phyloP scores from a whole-genome alignment of 1,139 yeast species.

The Pichia sp. region DNA sequence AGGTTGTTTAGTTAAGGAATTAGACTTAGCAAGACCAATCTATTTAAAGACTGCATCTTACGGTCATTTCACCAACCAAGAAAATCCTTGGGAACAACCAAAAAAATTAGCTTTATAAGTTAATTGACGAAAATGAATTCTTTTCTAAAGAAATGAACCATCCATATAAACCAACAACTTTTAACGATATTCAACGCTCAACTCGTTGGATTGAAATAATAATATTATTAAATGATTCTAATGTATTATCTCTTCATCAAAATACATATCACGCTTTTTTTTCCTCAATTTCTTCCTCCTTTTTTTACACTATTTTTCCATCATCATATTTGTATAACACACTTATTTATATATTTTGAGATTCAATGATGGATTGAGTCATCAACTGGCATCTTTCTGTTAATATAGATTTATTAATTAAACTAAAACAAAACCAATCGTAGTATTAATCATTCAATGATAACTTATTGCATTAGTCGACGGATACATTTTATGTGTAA shows the following conservation, averaged over 20 bases:
- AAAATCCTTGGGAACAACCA: conserved; percentile 97
- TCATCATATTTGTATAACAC: conserved; percentile 10
- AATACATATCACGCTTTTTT: conserved; percentile 1
- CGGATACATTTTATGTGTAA: no score
- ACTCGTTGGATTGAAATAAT: conserved; percentile 13
- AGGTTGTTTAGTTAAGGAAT: conserved; percentile 95
- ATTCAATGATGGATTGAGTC: conserved; percentile 21
- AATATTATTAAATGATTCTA: conserved; percentile 5
- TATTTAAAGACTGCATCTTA: conserved; percentile 98
- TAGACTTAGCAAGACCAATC: conserved; percentile 97
- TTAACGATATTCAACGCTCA: conserved; percentile 13
- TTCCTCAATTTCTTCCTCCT: neutral
- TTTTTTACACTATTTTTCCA: conserved; percentile 4
- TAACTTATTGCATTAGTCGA: no score
- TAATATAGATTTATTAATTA: conserved; percentile 10
- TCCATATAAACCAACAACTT: neutral
- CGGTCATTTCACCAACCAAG: conserved; percentile 99
- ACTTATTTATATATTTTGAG: conserved; percentile 12
- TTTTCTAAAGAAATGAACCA: conserved; percentile 7
- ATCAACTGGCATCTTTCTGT: conserved; percentile 23
- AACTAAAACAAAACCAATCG: neutral
- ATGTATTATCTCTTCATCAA: conserved; percentile 1
- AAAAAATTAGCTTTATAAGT: conserved; percentile 68
- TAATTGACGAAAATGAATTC: neutral
- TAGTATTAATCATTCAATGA: neutral